Evolutionary conservation across 2,329 filamentous ascomycete genomes (phyloP).

Genomic region (Ceratocystis diversiconidia): DNA sequence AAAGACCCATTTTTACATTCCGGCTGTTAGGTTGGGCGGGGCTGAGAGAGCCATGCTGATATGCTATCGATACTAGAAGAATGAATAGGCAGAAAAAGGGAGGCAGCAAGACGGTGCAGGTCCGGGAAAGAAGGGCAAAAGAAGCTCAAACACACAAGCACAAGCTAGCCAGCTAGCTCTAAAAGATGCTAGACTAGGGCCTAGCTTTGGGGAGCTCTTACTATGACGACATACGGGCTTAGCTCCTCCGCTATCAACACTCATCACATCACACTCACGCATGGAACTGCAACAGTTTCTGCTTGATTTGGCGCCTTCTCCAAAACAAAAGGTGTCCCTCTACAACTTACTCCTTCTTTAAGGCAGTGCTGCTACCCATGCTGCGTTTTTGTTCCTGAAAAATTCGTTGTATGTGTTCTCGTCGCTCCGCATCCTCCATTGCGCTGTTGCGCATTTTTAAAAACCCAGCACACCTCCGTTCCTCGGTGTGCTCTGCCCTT

Average conservation of each 20-base stretch:
- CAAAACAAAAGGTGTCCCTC: neutral
- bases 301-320: neutral
- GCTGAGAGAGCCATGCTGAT: neutral
- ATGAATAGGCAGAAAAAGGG: neutral
- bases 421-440: constrained; percentile 1
- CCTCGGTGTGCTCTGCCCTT: neutral
- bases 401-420: neutral
- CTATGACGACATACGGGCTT: neutral
- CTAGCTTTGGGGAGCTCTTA: neutral
- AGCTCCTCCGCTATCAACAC: neutral
- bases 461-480: neutral
- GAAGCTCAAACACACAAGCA: neutral
- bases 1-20: neutral
- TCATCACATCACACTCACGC: neutral
- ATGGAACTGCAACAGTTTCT: neutral
- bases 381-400: constrained; percentile 1
- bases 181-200: no score
- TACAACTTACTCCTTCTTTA: neutral
- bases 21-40: neutral
- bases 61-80: neutral
- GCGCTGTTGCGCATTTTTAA: neutral
- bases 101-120: neutral
- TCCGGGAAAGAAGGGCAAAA: neutral
- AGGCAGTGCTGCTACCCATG: constrained; percentile 1
- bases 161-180: no score